A percentile compares a stretch with the other conserved stretches of the same genome.
phyloP scores from a whole-genome alignment of 2,329 filamentous ascomycete species.

The Leptographium procerum region DNA sequence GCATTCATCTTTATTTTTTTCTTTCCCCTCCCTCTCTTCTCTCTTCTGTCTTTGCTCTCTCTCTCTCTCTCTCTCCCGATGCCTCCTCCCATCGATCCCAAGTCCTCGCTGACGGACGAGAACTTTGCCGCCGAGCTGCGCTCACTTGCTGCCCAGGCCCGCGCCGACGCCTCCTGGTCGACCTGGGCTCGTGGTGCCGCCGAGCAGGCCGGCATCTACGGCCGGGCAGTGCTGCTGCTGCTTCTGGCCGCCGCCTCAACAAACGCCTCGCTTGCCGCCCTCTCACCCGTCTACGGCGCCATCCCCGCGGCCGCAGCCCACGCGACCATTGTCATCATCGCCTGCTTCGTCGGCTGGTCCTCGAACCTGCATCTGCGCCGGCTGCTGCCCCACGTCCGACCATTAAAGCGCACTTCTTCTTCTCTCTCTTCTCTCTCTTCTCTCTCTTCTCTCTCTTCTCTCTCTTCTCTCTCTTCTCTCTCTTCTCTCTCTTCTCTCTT shows the following conservation, averaged over 20 bases:
- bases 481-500: no score
- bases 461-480: no score
- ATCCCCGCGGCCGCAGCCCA: slow-evolving; percentile 70
- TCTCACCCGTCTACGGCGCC: slow-evolving; percentile 81
- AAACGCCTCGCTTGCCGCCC: slow-evolving; percentile 59
- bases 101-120: slow-evolving; percentile 33
- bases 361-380: slow-evolving; percentile 46
- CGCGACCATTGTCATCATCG: slow-evolving; percentile 50
- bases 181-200: slow-evolving; percentile 21
- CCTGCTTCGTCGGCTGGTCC: slow-evolving; percentile 62
- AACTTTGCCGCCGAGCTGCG: slow-evolving; percentile 44
- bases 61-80: slow-evolving; percentile 7
- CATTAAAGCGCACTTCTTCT: no score
- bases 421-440: no score
- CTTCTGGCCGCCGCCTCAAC: slow-evolving; percentile 52
- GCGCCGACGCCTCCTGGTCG: slow-evolving; percentile 14
- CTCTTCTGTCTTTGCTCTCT: not conserved
- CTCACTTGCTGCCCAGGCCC: slow-evolving; percentile 34
- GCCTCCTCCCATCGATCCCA: slow-evolving; percentile 22
- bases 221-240: slow-evolving; percentile 33
- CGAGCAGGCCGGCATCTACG: slow-evolving; percentile 29
- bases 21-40: not conserved
- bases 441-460: no score
- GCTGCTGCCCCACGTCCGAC: slow-evolving; percentile 26
- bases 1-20: not conserved